phyloP scores from a whole-genome alignment of 805 yeast genomes.

The Cyberlindnera xishuangbannaensis region DNA sequence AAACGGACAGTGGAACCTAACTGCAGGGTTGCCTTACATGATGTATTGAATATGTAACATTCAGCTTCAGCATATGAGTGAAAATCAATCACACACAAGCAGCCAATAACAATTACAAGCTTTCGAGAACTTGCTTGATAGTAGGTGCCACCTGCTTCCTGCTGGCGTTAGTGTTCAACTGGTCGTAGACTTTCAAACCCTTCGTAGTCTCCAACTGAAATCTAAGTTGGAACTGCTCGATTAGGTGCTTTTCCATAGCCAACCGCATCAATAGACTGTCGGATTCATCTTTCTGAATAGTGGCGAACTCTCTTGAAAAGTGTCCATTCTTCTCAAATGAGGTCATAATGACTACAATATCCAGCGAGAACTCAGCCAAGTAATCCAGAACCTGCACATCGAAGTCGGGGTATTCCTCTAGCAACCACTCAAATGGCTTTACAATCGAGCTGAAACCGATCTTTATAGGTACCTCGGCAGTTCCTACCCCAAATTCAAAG shows the following conservation, averaged over 20 bases:
- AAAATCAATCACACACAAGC: too few relatives aligned
- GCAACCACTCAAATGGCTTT: conserved; percentile 43
- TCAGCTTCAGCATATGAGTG: too few relatives aligned
- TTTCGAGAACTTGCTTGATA: conserved; percentile 24
- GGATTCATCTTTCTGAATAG: conserved; percentile 9
- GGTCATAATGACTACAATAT: conserved; percentile 13
- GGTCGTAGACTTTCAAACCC: conserved; percentile 28
- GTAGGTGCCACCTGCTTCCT: conserved; percentile 84
- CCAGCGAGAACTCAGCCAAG: conserved; percentile 3
- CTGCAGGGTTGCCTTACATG: too few relatives aligned
- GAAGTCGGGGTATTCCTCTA: conserved; percentile 24
- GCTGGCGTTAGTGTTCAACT: conserved; percentile 57
- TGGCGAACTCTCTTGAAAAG: conserved; percentile 12
- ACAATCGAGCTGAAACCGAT: conserved; percentile 80
- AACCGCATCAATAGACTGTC: conserved; percentile 16
- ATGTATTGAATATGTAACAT: too few relatives aligned
- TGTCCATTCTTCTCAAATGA: conserved; percentile 7
- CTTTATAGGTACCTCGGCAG: conserved; percentile 22
- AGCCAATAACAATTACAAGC: too few relatives aligned
- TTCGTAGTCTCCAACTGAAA: conserved; percentile 3
- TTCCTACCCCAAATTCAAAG: conserved; percentile 38
- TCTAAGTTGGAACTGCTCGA: conserved; percentile 9
- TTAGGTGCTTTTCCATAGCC: conserved; percentile 13
- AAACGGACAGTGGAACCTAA: too few relatives aligned
- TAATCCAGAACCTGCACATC: conserved; percentile 19